These are phyloP conservation scores for Cubamyces lactineus DNA, from an alignment of 768 basidiomycete species.

Conservation along the genomic window DNA sequence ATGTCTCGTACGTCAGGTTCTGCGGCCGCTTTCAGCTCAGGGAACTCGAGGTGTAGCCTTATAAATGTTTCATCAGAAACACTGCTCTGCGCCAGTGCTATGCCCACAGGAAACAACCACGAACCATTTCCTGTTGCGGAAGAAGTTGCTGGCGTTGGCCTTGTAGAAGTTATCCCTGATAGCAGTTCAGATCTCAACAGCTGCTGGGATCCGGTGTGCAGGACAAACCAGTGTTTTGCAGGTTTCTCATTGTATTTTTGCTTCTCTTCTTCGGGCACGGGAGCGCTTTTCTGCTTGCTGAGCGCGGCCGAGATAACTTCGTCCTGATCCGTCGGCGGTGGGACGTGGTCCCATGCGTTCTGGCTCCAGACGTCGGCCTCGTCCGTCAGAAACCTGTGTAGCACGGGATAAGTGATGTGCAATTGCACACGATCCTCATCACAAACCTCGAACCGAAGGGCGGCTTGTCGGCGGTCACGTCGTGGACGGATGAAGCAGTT, in stretches of 20 bases:
- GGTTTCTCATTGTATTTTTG: conserved; percentile 73
- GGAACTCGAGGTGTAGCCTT: conserved; percentile 94
- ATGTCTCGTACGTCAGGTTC: conserved; percentile 55
- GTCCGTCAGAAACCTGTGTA: conserved; percentile 65
- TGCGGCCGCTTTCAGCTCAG: conserved; percentile 76
- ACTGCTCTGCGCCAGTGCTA: background rate
- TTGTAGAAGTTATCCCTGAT: conserved; percentile 93
- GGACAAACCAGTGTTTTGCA: conserved; percentile 66
- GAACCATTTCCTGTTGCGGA: conserved; percentile 91
- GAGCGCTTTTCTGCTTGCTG: conserved; percentile 66
- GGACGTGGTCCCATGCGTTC: conserved; percentile 93
- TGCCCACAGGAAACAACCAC: conserved; percentile 1
- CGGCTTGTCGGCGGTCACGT: conserved; percentile 55
- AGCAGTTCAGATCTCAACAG: background rate
- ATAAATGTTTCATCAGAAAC: background rate
- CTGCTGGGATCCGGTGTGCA: background rate
- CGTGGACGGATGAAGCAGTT: conserved; percentile 66
- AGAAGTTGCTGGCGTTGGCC: conserved; percentile 84
- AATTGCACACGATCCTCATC: conserved; percentile 18
- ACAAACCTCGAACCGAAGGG: conserved; percentile 72
- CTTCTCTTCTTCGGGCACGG: conserved; percentile 76
- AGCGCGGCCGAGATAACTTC: conserved; percentile 73
- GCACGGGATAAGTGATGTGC: background rate
- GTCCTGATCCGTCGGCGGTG: conserved; percentile 78
- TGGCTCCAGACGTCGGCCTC: conserved; percentile 80